Conservation (phyloP, 371 early-diverging fungal genomes). For the Apophysomyces ossiformis region DNA sequence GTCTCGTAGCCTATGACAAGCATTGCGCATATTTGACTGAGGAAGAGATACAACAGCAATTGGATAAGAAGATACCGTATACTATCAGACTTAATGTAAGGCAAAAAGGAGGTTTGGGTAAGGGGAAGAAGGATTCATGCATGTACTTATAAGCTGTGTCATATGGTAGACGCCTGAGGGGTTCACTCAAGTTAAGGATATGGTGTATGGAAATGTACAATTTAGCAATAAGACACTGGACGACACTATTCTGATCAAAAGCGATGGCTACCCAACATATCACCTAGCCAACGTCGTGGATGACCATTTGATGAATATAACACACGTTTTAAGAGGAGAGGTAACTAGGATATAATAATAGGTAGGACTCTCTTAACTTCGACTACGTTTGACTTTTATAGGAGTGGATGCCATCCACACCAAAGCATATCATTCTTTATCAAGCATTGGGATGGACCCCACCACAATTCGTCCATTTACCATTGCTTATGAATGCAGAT, state of each 20-base stretch:
- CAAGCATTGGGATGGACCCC: conserved; percentile 79
- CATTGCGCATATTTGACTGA: conserved; percentile 74
- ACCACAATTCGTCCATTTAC: conserved; percentile 88
- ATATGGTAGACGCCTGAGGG: conserved; percentile 63
- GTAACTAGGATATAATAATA: conserved; percentile 27
- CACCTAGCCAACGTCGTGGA: conserved; percentile 96
- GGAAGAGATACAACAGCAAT: conserved; percentile 63
- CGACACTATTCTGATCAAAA: conserved; percentile 89
- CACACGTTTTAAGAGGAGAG: conserved; percentile 93
- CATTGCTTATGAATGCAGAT: conserved; percentile 84
- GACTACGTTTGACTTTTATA: conserved; percentile 16
- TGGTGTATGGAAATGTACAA: conserved; percentile 75
- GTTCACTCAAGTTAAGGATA: conserved; percentile 67
- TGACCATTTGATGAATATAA: conserved; percentile 89
- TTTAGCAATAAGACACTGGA: conserved; percentile 80
- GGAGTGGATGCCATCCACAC: conserved; percentile 95
- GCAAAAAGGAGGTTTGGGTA: background rate
- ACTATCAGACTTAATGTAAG: conserved; percentile 79
- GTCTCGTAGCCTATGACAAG: conserved; percentile 78
- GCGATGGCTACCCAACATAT: conserved; percentile 94
- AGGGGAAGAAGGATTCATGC: background rate
- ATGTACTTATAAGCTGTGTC: background rate
- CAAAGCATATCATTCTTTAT: conserved; percentile 89
- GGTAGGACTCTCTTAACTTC: background rate
- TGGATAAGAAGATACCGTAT: conserved; percentile 59